Conservation (phyloP, 1,284 basidiomycete genomes). For the Erythrobasidium hasegawianum region DNA sequence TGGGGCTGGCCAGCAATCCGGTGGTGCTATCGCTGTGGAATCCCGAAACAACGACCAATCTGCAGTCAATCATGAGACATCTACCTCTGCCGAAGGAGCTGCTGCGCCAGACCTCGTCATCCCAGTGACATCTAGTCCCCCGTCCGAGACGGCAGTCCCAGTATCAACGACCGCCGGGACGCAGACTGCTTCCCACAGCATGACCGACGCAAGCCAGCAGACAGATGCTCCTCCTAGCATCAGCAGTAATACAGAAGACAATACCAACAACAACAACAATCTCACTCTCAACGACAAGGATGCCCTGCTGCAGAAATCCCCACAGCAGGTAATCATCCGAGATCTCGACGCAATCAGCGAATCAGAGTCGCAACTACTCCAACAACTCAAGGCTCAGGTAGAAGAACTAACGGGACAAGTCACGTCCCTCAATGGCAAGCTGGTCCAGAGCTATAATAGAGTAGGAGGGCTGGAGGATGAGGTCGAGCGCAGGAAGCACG, state of each 20-base stretch:
- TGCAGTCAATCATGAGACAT: no score
- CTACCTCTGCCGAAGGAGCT: no score
- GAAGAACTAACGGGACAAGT: constrained; percentile 84
- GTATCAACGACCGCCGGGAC: neutral
- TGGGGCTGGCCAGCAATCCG: no score
- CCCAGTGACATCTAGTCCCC: no score
- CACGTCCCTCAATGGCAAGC: constrained; percentile 82
- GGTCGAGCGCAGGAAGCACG: constrained; percentile 63
- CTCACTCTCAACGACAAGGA: neutral
- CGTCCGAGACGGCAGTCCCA: no score
- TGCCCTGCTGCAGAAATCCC: neutral
- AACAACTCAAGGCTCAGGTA: constrained; percentile 57
- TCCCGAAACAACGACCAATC: no score
- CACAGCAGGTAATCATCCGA: neutral
- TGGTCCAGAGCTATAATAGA: constrained; percentile 85
- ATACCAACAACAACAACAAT: neutral
- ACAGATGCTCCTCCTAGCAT: neutral
- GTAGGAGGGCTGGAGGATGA: constrained; percentile 91
- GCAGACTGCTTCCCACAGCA: neutral
- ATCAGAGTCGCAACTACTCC: neutral
- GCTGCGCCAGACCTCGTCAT: no score
- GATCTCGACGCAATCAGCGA: constrained; percentile 2
- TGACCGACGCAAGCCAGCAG: neutral
- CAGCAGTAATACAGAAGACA: no score
- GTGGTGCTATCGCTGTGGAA: no score